Evolutionary conservation across 192 early-diverging fungal species (phyloP).

Genomic region (Mortierella alpina): DNA sequence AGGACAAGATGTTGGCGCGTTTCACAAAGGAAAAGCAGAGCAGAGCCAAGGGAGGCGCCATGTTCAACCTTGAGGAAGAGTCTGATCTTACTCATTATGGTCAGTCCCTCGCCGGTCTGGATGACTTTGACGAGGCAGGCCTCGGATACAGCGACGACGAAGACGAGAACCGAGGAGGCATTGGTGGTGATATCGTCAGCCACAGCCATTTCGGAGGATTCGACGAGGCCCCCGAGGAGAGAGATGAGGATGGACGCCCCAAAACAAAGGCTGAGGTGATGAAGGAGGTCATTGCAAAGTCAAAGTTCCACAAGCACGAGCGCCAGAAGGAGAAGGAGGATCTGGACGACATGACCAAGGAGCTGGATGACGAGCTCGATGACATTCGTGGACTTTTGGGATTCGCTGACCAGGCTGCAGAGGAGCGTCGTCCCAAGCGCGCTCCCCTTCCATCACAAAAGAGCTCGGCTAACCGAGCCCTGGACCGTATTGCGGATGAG

Average conservation of each 20-base stretch:
- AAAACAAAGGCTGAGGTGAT: slow-evolving; percentile 96
- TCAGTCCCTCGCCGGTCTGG: slow-evolving; percentile 85
- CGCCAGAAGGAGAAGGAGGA: slow-evolving; percentile 90
- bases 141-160: slow-evolving; percentile 67
- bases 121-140: slow-evolving; percentile 83
- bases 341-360: slow-evolving; percentile 80
- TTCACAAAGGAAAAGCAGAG: slow-evolving; percentile 84
- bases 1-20: slow-evolving; percentile 96
- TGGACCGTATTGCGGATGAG: slow-evolving; percentile 46
- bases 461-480: slow-evolving; percentile 37
- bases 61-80: slow-evolving; percentile 90
- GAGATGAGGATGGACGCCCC: slow-evolving; percentile 59
- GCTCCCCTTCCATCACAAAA: slow-evolving; percentile 59
- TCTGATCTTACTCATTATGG: slow-evolving; percentile 94
- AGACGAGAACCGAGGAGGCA: slow-evolving; percentile 67
- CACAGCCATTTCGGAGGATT: slow-evolving; percentile 92
- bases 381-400: slow-evolving; percentile 79
- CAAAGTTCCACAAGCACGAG: slow-evolving; percentile 94
- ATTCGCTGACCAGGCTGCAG: slow-evolving; percentile 36
- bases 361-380: slow-evolving; percentile 92
- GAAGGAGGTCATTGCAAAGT: slow-evolving; percentile 98
- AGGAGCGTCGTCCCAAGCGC: slow-evolving; percentile 56
- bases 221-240: slow-evolving; percentile 62
- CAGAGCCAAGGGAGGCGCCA: slow-evolving; percentile 41
- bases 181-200: slow-evolving; percentile 78